phyloP scores from a whole-genome alignment of 257 asterid species.

The Primulina eburnea region DNA sequence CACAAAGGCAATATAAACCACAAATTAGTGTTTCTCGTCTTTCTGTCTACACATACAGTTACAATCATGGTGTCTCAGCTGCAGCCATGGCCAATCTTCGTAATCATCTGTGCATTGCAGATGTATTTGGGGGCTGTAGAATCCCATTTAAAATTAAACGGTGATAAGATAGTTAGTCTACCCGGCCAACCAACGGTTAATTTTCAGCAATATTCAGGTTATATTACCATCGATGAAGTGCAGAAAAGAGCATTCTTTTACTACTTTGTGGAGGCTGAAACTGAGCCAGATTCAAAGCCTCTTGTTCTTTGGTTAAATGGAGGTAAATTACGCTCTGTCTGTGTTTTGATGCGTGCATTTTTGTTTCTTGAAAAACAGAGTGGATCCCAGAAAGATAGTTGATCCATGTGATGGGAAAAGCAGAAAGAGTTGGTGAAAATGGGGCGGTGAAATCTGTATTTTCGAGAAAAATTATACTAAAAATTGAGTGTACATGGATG shows the following conservation, averaged over 20 bases:
- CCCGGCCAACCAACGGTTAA: conserved; percentile 54
- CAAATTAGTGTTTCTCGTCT: neutral
- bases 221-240: conserved; percentile 38
- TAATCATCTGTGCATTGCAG: conserved; percentile 21
- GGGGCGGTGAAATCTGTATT: no score
- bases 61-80: conserved; percentile 24
- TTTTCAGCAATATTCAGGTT: conserved; percentile 52
- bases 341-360: neutral
- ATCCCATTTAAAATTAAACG: conserved; percentile 22
- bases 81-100: conserved; percentile 23
- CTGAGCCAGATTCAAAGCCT: conserved; percentile 53
- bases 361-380: neutral
- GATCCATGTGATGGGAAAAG: no score
- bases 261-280: conserved; percentile 67
- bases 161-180: conserved; percentile 31
- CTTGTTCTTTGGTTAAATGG: conserved; percentile 75
- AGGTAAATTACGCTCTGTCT: conserved; percentile 33
- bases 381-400: no score
- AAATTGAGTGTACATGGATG: no score
- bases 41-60: neutral
- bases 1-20: neutral
- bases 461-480: no score
- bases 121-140: conserved; percentile 12
- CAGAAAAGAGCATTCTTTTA: conserved; percentile 50
- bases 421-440: no score